Percentiles rank a stretch among this genome's conserved stretches.
phyloP scores from a whole-genome alignment of 2,329 filamentous ascomycete species.

The Alternaria triticimaculans region DNA sequence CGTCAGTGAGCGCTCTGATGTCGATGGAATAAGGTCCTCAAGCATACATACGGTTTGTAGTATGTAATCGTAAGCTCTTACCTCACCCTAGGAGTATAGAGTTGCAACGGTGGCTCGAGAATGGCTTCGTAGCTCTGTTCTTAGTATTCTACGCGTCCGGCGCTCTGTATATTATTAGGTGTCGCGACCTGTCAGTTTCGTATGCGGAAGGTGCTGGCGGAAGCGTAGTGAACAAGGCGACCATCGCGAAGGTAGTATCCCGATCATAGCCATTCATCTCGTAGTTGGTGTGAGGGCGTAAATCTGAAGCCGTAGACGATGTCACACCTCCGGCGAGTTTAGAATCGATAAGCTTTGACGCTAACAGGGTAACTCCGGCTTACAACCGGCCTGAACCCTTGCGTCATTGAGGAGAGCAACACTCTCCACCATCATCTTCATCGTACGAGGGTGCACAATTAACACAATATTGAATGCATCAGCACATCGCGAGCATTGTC shows the following conservation, averaged over 20 bases:
- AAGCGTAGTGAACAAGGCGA: not conserved
- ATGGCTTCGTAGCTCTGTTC: not conserved
- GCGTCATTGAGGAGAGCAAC: constrained; percentile 1
- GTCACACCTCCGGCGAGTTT: not conserved
- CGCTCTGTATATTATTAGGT: not conserved
- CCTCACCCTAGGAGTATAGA: not conserved
- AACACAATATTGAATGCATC: not conserved
- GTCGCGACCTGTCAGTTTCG: not conserved
- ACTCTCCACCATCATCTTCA: not conserved
- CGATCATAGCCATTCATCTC: not conserved
- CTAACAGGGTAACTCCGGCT: constrained; percentile 1
- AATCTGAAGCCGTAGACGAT: not conserved
- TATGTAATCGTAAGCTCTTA: not conserved
- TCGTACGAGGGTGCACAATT: not conserved
- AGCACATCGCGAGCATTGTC: not conserved
- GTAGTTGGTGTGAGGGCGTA: not conserved
- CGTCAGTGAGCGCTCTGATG: not conserved
- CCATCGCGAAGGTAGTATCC: not conserved
- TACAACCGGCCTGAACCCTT: not conserved
- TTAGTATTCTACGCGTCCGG: not conserved
- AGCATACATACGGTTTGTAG: not conserved
- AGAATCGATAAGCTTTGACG: constrained; percentile 2
- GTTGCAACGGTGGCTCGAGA: not conserved
- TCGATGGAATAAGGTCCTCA: not conserved
- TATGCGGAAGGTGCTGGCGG: not conserved